These are phyloP conservation scores for Perkinsus marinus DNA, from an alignment of 169 alveolate genomes.

Conservation along the genomic window DNA sequence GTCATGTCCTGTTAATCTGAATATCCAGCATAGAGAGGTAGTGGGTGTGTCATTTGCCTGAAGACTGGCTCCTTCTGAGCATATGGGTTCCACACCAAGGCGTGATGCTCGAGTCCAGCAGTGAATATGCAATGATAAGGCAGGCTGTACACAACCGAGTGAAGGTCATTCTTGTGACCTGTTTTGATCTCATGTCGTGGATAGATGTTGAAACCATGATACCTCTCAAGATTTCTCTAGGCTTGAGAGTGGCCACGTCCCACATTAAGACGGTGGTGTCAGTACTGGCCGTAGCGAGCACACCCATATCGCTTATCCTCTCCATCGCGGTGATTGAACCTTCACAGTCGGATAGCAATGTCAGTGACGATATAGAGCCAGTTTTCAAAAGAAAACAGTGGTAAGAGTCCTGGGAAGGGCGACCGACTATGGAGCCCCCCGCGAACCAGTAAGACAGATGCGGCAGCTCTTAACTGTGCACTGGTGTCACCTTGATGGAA, in stretches of 20 bases:
- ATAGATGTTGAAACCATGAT: neutral
- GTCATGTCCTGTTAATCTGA: slow-evolving; percentile 26
- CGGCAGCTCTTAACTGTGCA: too few species aligned
- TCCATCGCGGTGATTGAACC: neutral
- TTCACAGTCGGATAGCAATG: too few species aligned
- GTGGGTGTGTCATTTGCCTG: slow-evolving; percentile 1
- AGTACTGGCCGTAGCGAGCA: neutral
- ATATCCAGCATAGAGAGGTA: neutral
- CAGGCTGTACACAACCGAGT: neutral
- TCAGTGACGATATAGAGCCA: too few species aligned
- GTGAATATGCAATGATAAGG: neutral
- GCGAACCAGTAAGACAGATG: too few species aligned
- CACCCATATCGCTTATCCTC: neutral
- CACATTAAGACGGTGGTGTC: neutral
- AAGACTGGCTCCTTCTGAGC: slow-evolving; percentile 31
- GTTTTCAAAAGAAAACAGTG: too few species aligned
- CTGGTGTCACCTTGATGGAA: neutral
- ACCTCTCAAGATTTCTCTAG: neutral
- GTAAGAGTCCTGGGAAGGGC: too few species aligned
- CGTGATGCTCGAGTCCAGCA: neutral
- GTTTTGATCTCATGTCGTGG: neutral
- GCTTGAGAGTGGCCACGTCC: neutral
- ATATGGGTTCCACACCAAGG: slow-evolving; percentile 39
- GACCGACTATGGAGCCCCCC: too few species aligned
- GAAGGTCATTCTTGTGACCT: neutral